Base-by-base conservation (phyloP, 2,329 filamentous ascomycete genomes). In the Epichloe gansuensis region DNA sequence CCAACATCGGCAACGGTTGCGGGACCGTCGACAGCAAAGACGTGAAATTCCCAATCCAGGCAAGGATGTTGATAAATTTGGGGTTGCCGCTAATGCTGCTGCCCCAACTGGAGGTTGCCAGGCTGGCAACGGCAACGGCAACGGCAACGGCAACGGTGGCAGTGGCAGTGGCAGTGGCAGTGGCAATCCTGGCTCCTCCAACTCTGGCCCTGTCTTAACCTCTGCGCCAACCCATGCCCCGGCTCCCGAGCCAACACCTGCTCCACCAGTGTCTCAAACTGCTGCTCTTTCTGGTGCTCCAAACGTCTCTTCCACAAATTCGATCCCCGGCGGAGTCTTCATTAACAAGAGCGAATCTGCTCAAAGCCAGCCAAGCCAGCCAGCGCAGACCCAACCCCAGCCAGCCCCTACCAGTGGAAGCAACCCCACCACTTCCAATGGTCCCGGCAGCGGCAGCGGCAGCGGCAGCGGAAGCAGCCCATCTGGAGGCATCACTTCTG, bases 11-110 rank as follows among this genome's bases (percentile, higher is more conserved):
- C 2, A 75, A 77, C 17, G 65, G 62, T 0, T 88, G 85, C 63
- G 67, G 58, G 2, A 83, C 78, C 2, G 62, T 60, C 0, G 70
- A 76, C 47, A 65, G 68, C 21, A 63, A 69, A 5, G 79, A 85
- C 48, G 70, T 85, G 5, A 55, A 69, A 39, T 88, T 83, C 68
- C 84, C 13, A 65, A 80, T 48, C 79, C 85, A 0, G 86, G 86
- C 1, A 61, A 68, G 0, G 70, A 75, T 5, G 71, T 82, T 4
- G 75, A 83, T 52, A 68, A 67, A 11, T 69, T 75, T 54, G 74
- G 74, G 43, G 61, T 69, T 25, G 50, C 65, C 0, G 62, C 67
- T 45, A 62, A 62, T 68, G 41, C 67, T 62, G 15, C 13, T 39
- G 64, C 28, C 28, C 28, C 28, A 4, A 31, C 28, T 31, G 28